Evolutionary conservation across 225 moss, liverwort and hornwort species (phyloP).

Genomic region (Bryoerythrophyllum caledonicum): DNA sequence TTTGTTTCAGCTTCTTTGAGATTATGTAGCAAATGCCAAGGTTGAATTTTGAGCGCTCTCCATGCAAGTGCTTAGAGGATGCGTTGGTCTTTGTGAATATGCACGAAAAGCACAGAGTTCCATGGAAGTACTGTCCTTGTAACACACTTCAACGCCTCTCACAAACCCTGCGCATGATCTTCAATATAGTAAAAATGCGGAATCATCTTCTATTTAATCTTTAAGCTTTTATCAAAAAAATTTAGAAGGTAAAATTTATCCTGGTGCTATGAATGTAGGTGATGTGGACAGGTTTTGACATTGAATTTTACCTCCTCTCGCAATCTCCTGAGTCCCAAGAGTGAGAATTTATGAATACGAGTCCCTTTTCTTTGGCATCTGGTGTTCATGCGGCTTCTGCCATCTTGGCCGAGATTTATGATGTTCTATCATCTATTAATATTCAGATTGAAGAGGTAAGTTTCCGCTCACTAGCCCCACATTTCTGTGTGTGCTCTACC

Average conservation of each 20-base stretch:
- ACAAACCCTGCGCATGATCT: constrained; percentile 52
- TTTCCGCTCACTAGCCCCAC: background rate
- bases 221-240: too few relatives aligned
- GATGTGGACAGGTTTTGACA: constrained; percentile 69
- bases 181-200: constrained; percentile 45
- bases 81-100: constrained; percentile 68
- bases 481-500: background rate
- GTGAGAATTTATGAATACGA: constrained; percentile 51
- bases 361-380: constrained; percentile 55
- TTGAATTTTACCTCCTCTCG: constrained; percentile 67
- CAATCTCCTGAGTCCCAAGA: constrained; percentile 29
- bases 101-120: constrained; percentile 59
- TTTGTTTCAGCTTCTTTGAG: background rate
- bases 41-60: background rate
- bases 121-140: constrained; percentile 74
- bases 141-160: constrained; percentile 59
- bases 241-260: background rate
- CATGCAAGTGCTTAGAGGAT: constrained; percentile 44
- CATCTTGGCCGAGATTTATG: constrained; percentile 53
- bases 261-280: constrained; percentile 36
- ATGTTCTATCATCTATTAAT: constrained; percentile 44
- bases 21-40: background rate
- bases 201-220: background rate
- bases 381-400: constrained; percentile 53
- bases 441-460: constrained; percentile 69